These are phyloP conservation scores for Colletotrichum costaricense DNA, from an alignment of 2,329 filamentous ascomycete species.

Conservation along the genomic window DNA sequence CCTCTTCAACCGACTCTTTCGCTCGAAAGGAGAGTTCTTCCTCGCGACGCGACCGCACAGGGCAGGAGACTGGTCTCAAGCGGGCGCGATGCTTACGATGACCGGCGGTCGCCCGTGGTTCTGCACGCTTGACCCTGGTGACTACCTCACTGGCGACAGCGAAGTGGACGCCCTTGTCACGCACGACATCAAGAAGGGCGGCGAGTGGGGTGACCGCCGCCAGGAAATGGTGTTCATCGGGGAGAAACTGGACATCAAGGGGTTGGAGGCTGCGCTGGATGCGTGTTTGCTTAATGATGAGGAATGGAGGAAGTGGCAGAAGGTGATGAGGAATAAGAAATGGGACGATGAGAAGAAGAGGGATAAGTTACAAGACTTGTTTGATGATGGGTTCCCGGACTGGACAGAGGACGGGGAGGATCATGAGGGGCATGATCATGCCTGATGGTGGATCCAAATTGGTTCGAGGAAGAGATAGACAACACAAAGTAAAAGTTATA, in stretches of 20 bases:
- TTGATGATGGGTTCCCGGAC: constrained; percentile 70
- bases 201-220: constrained; percentile 75
- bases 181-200: constrained; percentile 63
- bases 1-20: constrained; percentile 66
- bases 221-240: constrained; percentile 83
- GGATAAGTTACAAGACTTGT: constrained; percentile 59
- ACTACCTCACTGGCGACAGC: constrained; percentile 59
- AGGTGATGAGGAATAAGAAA: constrained; percentile 58
- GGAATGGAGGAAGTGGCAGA: constrained; percentile 67
- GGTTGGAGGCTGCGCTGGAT: constrained; percentile 66
- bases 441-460: background rate
- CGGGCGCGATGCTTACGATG: constrained; percentile 72
- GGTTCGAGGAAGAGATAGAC: background rate
- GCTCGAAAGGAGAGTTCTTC: constrained; percentile 72
- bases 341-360: constrained; percentile 52
- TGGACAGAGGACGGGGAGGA: constrained; percentile 59
- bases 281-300: constrained; percentile 69
- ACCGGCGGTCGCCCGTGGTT: constrained; percentile 69
- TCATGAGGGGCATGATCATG: constrained; percentile 44
- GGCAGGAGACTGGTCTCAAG: constrained; percentile 71
- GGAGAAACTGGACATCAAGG: constrained; percentile 66
- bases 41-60: constrained; percentile 67
- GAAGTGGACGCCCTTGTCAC: constrained; percentile 60
- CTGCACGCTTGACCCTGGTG: constrained; percentile 64
- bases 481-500: background rate